Conservation (phyloP, 2,329 filamentous ascomycete species). For the Fusarium ramigenum region DNA sequence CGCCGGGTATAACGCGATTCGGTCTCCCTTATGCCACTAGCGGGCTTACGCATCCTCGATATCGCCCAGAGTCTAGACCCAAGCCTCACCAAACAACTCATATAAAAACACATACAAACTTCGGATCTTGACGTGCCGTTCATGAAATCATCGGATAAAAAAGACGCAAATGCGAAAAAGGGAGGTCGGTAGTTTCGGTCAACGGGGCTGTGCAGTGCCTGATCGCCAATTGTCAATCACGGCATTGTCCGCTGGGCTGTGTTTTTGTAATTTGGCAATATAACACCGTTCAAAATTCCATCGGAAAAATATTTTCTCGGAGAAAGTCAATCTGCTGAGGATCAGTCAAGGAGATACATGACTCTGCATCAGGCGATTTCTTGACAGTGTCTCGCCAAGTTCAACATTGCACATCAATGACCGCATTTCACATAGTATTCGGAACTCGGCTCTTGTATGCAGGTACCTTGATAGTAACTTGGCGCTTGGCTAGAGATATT, state of each 20-base stretch:
- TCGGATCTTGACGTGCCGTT: neutral
- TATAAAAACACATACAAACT: neutral
- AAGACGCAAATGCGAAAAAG: neutral
- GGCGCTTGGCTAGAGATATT: neutral
- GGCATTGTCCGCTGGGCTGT: neutral
- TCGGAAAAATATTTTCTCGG: accelerated
- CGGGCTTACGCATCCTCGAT: neutral
- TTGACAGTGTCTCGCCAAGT: neutral
- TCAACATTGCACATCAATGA: neutral
- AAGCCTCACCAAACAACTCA: neutral
- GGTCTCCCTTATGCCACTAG: neutral
- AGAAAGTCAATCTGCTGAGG: neutral
- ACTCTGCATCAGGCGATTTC: neutral
- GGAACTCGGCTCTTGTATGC: neutral
- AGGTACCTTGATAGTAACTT: neutral
- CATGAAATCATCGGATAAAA: neutral
- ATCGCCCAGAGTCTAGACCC: neutral
- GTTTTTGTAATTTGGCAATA: neutral
- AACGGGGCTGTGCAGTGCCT: neutral
- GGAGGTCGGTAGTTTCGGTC: neutral
- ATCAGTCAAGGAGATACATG: neutral
- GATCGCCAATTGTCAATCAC: neutral
- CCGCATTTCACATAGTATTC: neutral
- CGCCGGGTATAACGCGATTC: neutral
- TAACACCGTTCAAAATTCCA: neutral